Evolutionary conservation across 345 rosid species (phyloP), one percentile per base, ranked within the genome.

Genomic region (Fremontodendron californicum): DNA sequence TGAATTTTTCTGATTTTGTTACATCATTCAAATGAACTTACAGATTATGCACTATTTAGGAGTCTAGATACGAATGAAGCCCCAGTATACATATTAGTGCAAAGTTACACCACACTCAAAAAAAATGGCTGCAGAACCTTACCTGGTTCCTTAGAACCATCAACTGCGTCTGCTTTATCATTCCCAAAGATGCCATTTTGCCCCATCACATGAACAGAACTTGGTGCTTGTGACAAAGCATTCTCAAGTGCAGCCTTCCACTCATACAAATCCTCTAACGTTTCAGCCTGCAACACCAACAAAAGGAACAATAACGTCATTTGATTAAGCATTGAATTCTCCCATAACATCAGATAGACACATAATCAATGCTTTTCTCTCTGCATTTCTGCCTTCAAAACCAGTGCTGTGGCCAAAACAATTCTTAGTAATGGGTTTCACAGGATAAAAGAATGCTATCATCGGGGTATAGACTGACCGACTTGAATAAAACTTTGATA

Each of bases 241-340:
- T 80, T 87, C 85, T 96, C 98, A 67, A 96, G 91, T 57, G 97
- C 98, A 83, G 82, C 73, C 86, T 92, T 96, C 99, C 99, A 96
- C 60, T 88, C 98, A 61, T 90, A 35, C 73, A 96, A 84, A 90
- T 96, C 99, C 79, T 93, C 98, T 78, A 76, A 79, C 31, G 92
- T 90, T 85, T 94, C 97, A 49, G 98, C 97, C 98, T 94, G 86
- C 65, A 80, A 45, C 54, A 80, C 37, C 82, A 79, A 72, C 35
- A 66, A 54, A 42, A 60, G 29, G 21, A 67, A 37, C 52, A 7
- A 43, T 19, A 62, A 61, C 16, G 58, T 74, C 73, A 39, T 13
- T 46, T 62, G 18, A 21, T 43, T 35, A 49, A 71, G 66, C 68
- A 27, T 37, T 46, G 33, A 60, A 21, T 12, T 21, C 27, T 33